These are phyloP conservation scores for Aureoboletus auriporus DNA, from an alignment of 768 basidiomycete species.

Conservation along the genomic window DNA sequence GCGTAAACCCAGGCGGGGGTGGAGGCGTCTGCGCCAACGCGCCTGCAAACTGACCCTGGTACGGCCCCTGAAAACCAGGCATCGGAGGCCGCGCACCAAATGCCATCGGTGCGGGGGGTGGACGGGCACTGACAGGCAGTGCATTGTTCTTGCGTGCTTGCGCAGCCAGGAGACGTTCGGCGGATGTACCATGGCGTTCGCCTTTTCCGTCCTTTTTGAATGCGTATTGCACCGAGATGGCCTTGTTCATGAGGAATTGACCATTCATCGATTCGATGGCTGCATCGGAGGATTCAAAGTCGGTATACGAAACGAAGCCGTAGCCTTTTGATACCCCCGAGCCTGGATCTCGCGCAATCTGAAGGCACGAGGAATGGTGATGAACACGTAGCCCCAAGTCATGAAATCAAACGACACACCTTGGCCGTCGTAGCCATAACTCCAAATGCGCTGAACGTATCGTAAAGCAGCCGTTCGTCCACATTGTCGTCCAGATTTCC, in stretches of 20 bases:
- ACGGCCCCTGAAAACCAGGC: constrained; percentile 70
- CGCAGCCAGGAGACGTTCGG: constrained; percentile 93
- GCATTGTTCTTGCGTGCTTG: constrained; percentile 97
- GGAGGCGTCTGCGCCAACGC: constrained; percentile 79
- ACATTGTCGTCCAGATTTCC: constrained; percentile 95
- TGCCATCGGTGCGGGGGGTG: constrained; percentile 70
- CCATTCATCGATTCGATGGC: constrained; percentile 96
- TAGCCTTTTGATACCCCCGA: constrained; percentile 91
- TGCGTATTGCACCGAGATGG: constrained; percentile 94
- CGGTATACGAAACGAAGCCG: constrained; percentile 95
- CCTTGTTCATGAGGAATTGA: constrained; percentile 98
- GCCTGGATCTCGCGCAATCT: constrained; percentile 91
- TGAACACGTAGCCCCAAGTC: neutral
- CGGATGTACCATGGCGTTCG: constrained; percentile 93
- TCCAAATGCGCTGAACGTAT: constrained; percentile 95
- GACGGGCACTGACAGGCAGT: constrained; percentile 70
- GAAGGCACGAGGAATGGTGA: neutral
- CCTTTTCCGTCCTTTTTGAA: constrained; percentile 99
- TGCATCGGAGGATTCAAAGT: constrained; percentile 95
- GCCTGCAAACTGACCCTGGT: constrained; percentile 93
- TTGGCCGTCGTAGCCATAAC: constrained; percentile 90
- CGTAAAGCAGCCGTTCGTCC: constrained; percentile 88
- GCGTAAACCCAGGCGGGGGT: constrained; percentile 76
- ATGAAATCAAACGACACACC: constrained; percentile 31
- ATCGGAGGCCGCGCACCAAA: constrained; percentile 65